These are phyloP conservation scores for Mallotus repandus DNA, from an alignment of 441 rosid genomes.

Conservation along the genomic window DNA sequence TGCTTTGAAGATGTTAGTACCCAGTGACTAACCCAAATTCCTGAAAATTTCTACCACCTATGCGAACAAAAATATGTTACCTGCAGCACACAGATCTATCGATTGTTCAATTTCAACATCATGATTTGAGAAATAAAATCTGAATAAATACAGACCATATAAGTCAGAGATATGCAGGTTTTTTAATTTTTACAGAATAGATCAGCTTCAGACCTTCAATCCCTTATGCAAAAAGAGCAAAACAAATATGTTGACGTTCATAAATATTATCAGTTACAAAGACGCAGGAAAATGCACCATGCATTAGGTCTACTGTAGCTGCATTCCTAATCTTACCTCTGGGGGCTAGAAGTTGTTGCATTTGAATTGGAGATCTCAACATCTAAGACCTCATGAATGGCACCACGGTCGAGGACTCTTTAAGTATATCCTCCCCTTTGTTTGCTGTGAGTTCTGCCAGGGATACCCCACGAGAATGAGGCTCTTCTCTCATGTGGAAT, in stretches of 20 bases:
- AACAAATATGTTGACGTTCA: neutral
- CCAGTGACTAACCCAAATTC: neutral
- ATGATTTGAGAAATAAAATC: neutral
- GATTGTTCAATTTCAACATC: neutral
- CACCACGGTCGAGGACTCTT: slow-evolving; percentile 58
- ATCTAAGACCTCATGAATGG: slow-evolving; percentile 62
- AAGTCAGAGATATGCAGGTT: neutral
- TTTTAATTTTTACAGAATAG: neutral
- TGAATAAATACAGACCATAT: neutral
- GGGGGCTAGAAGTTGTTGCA: slow-evolving; percentile 24
- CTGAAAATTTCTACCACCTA: neutral
- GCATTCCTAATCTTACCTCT: neutral
- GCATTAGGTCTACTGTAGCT: neutral
- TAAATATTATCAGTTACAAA: neutral
- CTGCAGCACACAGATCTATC: neutral
- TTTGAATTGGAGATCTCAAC: slow-evolving; percentile 49
- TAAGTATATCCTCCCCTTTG: slow-evolving; percentile 46
- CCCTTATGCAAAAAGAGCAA: neutral
- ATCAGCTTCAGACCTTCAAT: neutral
- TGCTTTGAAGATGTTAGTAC: neutral
- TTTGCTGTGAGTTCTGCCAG: slow-evolving; percentile 41
- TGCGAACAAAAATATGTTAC: neutral
- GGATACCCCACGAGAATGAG: slow-evolving; percentile 41
- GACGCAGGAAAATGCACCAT: neutral
- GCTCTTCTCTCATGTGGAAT: slow-evolving; percentile 63